These are phyloP conservation scores for Aspergillus proliferans DNA, from an alignment of 2,329 filamentous ascomycete genomes.

Conservation along the genomic window DNA sequence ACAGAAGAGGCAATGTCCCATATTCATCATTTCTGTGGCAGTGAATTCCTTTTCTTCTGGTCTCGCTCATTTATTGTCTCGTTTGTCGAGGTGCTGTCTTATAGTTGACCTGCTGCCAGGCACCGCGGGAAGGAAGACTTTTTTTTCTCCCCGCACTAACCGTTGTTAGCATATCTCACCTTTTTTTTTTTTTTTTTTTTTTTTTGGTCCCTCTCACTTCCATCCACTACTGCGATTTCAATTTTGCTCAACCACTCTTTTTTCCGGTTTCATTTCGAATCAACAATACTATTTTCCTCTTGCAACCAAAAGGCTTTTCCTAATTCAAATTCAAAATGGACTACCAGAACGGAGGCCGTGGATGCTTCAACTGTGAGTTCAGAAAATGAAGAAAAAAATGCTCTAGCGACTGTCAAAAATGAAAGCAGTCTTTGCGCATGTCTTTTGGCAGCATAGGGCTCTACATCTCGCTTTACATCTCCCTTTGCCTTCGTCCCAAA, in stretches of 20 bases:
- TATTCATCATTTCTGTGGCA: no score
- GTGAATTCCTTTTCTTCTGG: not conserved
- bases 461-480: no score
- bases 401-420: no score
- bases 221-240: not conserved
- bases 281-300: not conserved
- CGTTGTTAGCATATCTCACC: constrained; percentile 9
- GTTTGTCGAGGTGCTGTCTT: not conserved
- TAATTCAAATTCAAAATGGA: constrained; percentile 39
- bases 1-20: no score
- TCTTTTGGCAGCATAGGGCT: no score
- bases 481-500: no score
- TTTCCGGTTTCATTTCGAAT: not conserved
- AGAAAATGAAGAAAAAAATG: not conserved
- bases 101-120: constrained; percentile 2
- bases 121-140: not conserved
- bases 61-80: not conserved
- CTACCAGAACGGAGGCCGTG: constrained; percentile 44
- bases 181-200: constrained; percentile 3
- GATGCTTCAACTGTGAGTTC: constrained; percentile 55
- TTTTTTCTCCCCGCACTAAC: constrained; percentile 6
- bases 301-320: constrained; percentile 3
- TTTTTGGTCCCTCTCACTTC: not conserved
- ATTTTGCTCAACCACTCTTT: constrained; percentile 8
- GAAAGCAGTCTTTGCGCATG: no score